These are phyloP conservation scores for Choanephora cucurbitarum DNA, from an alignment of 371 early-diverging fungal species.

Conservation along the genomic window DNA sequence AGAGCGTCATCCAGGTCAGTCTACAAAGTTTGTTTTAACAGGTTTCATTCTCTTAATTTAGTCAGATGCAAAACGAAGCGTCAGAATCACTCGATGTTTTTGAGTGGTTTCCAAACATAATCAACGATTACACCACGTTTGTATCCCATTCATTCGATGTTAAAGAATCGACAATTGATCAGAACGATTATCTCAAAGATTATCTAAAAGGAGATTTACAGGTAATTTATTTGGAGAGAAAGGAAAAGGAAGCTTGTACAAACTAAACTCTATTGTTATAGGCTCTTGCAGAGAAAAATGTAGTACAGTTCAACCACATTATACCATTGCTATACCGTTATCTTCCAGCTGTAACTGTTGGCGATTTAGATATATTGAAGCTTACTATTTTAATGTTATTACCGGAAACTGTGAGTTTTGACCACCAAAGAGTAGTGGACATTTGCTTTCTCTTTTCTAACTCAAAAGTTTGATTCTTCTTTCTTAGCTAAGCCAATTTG, in stretches of 20 bases:
- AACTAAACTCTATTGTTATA: conserved; percentile 5
- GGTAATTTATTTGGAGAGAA: conserved; percentile 16
- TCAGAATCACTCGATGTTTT: not conserved
- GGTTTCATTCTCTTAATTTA: too few relatives aligned
- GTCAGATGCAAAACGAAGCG: conserved; percentile 3
- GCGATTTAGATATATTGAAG: conserved; percentile 27
- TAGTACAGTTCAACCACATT: conserved; percentile 22
- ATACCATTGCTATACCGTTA: conserved; percentile 33
- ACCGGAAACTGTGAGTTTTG: conserved; percentile 42
- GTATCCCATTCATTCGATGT: conserved; percentile 11
- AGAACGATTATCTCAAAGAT: conserved; percentile 13
- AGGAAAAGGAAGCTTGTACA: not conserved
- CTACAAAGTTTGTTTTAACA: not conserved
- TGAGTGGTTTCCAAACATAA: conserved; percentile 20
- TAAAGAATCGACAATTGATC: conserved; percentile 9
- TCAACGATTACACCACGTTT: conserved; percentile 16
- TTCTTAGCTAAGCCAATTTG: not conserved
- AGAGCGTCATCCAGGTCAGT: not conserved
- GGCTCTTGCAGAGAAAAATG: conserved; percentile 35
- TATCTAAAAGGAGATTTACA: conserved; percentile 31
- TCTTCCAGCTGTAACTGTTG: conserved; percentile 21
- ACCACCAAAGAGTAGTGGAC: too few relatives aligned
- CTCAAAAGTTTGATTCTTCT: too few relatives aligned
- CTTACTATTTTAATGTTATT: conserved; percentile 27
- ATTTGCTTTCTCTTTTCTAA: too few relatives aligned